Base-by-base conservation (phyloP, 805 yeast species). In the Saccharomycopsis javanensis region DNA sequence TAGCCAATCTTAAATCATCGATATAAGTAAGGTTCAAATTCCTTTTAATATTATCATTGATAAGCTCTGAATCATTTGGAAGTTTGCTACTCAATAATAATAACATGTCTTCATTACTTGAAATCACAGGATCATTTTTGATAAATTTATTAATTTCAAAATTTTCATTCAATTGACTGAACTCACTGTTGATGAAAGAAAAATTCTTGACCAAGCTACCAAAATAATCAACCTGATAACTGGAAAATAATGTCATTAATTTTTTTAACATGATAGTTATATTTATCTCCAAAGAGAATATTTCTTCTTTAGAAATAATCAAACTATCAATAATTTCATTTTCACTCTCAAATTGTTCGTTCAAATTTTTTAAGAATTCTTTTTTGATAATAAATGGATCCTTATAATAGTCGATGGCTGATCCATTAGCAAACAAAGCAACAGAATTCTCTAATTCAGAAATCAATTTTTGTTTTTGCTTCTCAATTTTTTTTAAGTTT, bases 331-430 rank as follows among this genome's bases (percentile, higher is more conserved):
- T 34, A 2, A 60, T 16, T 23, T 45, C 33, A 38, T 60, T 60
- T 35, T 60, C 62, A 5, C 15, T 20, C 4, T 23, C 23, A 31
- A 60, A 55, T 42, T 56, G 54, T 33, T 60, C 58, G 38, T 57
- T 55, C 56, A 60, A 55, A 52, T 57, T 57, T 37, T 57, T 60
- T 31, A 60, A 57, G 45, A 60, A 60, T 10, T 27, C 42, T 56
- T 55, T 60, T 33, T 60, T 60, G n/a, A 60, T 58, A 31, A 57
- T 57, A 38, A 57, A 60, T 33, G 62, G 62, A 45, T 60, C 62
- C 30, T 60, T 60, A 15, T 51, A 57, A 51, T 60, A 60, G 42
- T 52, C 54, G 18, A 60, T 42, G 3, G 25, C 34, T 28, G 57
- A 30, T 23, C 50, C 46, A 4, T 51, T 55, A 35, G 38, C 45